Evolutionary conservation across 108 stramenopile genomes (phyloP), one percentile per base, ranked within the genome.

Genomic region (Skeletonema potamos): DNA sequence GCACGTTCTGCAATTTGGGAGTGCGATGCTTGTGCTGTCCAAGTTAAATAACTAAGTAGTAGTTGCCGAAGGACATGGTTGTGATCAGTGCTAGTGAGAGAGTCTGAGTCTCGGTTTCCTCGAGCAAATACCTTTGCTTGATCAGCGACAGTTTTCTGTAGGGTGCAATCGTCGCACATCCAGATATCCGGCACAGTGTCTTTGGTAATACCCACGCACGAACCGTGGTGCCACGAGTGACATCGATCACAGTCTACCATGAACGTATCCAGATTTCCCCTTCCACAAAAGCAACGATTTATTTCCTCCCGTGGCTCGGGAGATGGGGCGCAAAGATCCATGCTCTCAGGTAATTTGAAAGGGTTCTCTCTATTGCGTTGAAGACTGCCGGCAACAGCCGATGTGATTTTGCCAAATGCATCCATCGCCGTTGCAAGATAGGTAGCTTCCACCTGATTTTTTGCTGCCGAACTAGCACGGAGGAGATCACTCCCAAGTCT

Each of bases 191-290:
- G 89, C 28, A 87, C 62, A 27, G 74, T 79, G 20, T 93, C 93
- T 43, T 81, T 80, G 3, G 70, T 77, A 32, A 92, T 68, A 12
- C 90, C 89, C 22, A 96, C 85, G 67, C 95, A 96, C 13, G 74
- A 74, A 13, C 87, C 87, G 65, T 90, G 83, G 46, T 82, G 79
- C 88, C 90, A 94, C 36, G 75, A 68, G 33, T 90, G 87, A 58
- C 97, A 97, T 28, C 86, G 66, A 67, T 92, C 91, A 66, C 97
- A 97, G 55, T 92, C 87, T 1, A 97, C 36, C 90, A 92, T 92
- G 68, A 91, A 83, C n/a, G 75, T 77, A 61, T 89, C 87, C 6
- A 79, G 61, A 20, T 69, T 65, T 17, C 70, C 76, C 32, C 84
- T 58, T 34, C 80, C 81, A 68, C 92, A 96, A 70, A 89, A 89